Base-by-base conservation (phyloP, 352 stramenopile genomes). In the Pilasporangium apinafurcum region DNA sequence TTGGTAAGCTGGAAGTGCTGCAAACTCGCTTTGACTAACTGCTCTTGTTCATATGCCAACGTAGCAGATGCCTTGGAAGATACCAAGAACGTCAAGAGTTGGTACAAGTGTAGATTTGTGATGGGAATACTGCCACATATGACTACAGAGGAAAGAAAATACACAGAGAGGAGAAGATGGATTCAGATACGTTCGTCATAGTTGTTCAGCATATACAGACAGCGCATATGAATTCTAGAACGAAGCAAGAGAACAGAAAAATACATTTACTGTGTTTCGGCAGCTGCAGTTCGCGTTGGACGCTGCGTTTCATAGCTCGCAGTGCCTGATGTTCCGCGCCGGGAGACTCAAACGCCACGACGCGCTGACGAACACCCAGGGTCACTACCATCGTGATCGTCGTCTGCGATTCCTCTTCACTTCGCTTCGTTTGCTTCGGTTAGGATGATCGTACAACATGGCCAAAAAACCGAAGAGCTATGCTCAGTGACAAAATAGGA, bases 321-420 rank as follows among this genome's bases (percentile, higher is more conserved):
- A 45, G 35, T n/a, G 45, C 36, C 5, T 22, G 27, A 1, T 1
- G 3, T 17, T 52, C 45, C 18, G 26, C 35, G 35, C 39, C 27
- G 14, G 34, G 34, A 2, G 35, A 20, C 28, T 52, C 45, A 26
- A 45, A 52, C 4, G 45, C 45, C 5, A 52, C 27, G 16, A 52
- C 45, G 16, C 28, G 45, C 8, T 7, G 30, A 18, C 45, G 35
- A 14, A 25, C 35, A 1, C 34, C 45, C 35, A 52, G 4, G 14
- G 14, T 37, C 5, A 52, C 3, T 10, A 22, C 2, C n/a, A n/a
- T n/a, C n/a, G n/a, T n/a, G n/a, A n/a, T n/a, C n/a, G n/a, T n/a
- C n/a, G n/a, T n/a, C n/a, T n/a, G n/a, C n/a, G n/a, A n/a, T n/a
- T n/a, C n/a, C n/a, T n/a, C n/a, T n/a, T n/a, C n/a, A n/a, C n/a